A percentile compares a stretch with the other conserved stretches of the same genome.
phyloP scores from a whole-genome alignment of 2,329 filamentous ascomycete species.

The Fusarium sublunatum region DNA sequence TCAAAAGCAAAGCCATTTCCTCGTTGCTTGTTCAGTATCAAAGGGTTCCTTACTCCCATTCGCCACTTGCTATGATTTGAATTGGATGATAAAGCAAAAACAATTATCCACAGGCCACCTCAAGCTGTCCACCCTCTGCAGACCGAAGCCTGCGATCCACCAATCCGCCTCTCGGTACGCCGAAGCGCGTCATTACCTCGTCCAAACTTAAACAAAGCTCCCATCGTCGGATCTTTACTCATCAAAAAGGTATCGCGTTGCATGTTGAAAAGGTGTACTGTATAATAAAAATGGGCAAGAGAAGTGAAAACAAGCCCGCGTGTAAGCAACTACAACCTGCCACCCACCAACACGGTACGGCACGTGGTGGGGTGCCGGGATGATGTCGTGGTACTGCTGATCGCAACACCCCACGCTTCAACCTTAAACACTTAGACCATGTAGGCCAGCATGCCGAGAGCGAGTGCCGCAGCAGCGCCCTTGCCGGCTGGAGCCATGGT shows the following conservation, averaged over 20 bases:
- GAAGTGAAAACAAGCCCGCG: conserved; percentile 46
- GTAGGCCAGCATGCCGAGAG: conserved; percentile 64
- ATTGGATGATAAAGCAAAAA: conserved; percentile 45
- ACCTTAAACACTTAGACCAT: conserved; percentile 55
- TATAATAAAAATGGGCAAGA: conserved; percentile 49
- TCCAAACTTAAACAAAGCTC: conserved; percentile 31
- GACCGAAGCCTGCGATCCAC: conserved; percentile 32
- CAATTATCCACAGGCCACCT: conserved; percentile 30
- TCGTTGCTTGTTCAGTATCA: conserved; percentile 44
- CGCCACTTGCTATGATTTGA: conserved; percentile 51
- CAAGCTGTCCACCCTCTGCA: conserved; percentile 21
- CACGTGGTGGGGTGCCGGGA: conserved; percentile 34
- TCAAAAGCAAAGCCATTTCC: conserved; percentile 21
- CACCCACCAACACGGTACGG: conserved; percentile 18
- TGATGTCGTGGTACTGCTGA: conserved; percentile 37
- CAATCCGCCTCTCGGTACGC: conserved; percentile 36
- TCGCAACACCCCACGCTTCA: conserved; percentile 28
- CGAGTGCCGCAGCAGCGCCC: conserved; percentile 60
- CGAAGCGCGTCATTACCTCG: conserved; percentile 38
- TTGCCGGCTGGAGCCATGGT: conserved; percentile 58
- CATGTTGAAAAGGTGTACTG: conserved; percentile 48
- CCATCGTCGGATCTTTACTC: conserved; percentile 43
- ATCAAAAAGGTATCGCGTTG: conserved; percentile 46
- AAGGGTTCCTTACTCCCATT: conserved; percentile 51
- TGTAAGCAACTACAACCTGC: conserved; percentile 17